phyloP scores from a whole-genome alignment of 1,139 yeast species.

The Trichomonascaceae sp. region DNA sequence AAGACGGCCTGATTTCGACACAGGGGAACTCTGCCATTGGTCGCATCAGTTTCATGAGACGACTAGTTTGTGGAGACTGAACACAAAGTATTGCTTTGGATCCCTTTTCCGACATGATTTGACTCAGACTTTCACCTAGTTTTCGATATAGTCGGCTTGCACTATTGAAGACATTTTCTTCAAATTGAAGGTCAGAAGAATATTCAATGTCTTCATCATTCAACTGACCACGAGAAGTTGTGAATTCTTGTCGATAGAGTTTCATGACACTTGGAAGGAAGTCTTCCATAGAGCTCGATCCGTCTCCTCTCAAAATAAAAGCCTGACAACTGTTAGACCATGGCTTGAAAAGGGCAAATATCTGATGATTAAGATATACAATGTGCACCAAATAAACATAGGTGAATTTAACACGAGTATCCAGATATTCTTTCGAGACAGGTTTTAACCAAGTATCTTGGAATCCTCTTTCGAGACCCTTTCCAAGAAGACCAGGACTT shows the following conservation, averaged over 20 bases:
- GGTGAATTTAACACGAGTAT: conserved; percentile 47
- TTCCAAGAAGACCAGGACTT: conserved; percentile 76
- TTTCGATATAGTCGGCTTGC: conserved; percentile 24
- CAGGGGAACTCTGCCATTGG: conserved; percentile 53
- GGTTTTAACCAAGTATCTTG: conserved; percentile 46
- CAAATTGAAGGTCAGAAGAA: background rate
- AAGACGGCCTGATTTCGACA: conserved; percentile 45
- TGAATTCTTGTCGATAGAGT: conserved; percentile 49
- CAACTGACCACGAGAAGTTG: conserved; percentile 39
- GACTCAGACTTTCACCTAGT: conserved; percentile 41
- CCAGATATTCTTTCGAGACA: conserved; percentile 18
- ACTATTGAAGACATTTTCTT: conserved; percentile 14
- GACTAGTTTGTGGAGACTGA: conserved; percentile 60
- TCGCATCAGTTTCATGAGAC: conserved; percentile 28
- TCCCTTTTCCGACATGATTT: conserved; percentile 62
- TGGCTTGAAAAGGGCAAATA: conserved; percentile 61
- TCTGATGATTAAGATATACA: conserved; percentile 70
- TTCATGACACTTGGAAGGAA: conserved; percentile 53
- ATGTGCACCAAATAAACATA: conserved; percentile 67
- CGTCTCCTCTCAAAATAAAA: conserved; percentile 48
- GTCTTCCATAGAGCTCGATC: conserved; percentile 46
- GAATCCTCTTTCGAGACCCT: conserved; percentile 82
- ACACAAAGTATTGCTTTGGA: conserved; percentile 60
- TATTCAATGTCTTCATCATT: conserved; percentile 21
- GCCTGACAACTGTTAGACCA: conserved; percentile 52